phyloP scores from a whole-genome alignment of 164 flowering plant genomes.

The Liriodendron chinense region DNA sequence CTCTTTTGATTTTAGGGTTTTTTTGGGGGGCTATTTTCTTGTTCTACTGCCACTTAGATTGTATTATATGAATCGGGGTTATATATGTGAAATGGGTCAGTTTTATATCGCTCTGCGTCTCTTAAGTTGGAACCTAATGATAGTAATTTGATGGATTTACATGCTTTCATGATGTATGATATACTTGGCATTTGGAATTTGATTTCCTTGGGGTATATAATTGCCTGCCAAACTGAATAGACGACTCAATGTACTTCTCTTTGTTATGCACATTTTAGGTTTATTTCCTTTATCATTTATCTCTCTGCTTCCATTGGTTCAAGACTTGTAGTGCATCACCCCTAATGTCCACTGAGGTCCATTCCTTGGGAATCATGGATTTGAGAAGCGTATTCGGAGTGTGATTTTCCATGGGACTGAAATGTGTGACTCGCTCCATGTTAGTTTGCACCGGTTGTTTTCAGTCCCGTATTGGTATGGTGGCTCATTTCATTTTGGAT shows the following conservation, averaged over 20 bases:
- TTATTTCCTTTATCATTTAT: too few species aligned
- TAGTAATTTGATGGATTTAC: background rate
- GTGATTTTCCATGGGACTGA: too few species aligned
- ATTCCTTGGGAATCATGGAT: too few species aligned
- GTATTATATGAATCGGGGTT: background rate
- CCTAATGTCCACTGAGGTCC: too few species aligned
- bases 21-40: too few species aligned
- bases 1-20: background rate
- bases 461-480: too few species aligned
- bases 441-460: too few species aligned
- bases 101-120: background rate
- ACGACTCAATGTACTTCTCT: too few species aligned
- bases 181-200: background rate
- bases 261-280: background rate
- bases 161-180: background rate
- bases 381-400: too few species aligned
- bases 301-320: background rate
- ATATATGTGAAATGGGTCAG: background rate
- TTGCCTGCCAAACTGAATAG: too few species aligned
- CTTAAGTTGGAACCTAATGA: background rate
- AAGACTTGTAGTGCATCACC: background rate
- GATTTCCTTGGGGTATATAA: background rate
- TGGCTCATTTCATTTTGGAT: too few species aligned
- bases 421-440: too few species aligned
- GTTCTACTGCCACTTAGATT: background rate